Base-by-base conservation (phyloP, 257 asterid genomes). In the Lantana camara region DNA sequence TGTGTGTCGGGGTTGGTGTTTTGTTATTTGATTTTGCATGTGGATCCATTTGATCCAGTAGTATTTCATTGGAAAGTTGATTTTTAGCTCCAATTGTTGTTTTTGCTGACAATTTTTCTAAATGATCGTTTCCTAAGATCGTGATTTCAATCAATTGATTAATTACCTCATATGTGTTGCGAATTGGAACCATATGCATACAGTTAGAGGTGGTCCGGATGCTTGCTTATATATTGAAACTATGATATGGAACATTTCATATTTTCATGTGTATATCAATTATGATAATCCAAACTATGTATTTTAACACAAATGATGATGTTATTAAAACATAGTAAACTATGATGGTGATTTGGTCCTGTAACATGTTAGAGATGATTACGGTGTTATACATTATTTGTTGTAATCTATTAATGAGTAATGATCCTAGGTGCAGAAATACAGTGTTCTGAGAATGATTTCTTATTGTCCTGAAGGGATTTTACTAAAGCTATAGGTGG, bases 21-120 rank as follows among this genome's bases (percentile, higher is more conserved):
- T 41, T 35, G 41, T 57, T 17, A 67, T 71, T 14, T 67, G 67
- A 27, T 46, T 56, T 47, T 42, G 4, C 27, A 23, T 38, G 9
- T 42, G 44, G 77, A 77, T 77, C 66, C 72, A 34, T 61, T 29
- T 75, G 77, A 65, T 66, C 62, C 72, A 22, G 42, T 58, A 9
- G n/a, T 17, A 34, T 51, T 51, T 63, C 53, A 22, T 22, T 23
- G 23, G 7, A 20, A 42, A 30, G 41, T 38, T 60, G 45, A 27
- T 45, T 55, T 42, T 56, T 20, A 41, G 49, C 55, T 47, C 34
- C 40, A 52, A n/a, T 20, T 9, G 16, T 23, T 48, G 57, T 15
- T 49, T 34, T n/a, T n/a, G n/a, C 45, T 8, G 64, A 9, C 37
- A 13, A n/a, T n/a, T 27, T 53, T 62, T 51, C 37, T 30, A 19